A percentile compares a stretch with the other conserved stretches of the same genome.
phyloP scores from a whole-genome alignment of 2,329 filamentous ascomycete species.

The Tothia fuscella region DNA sequence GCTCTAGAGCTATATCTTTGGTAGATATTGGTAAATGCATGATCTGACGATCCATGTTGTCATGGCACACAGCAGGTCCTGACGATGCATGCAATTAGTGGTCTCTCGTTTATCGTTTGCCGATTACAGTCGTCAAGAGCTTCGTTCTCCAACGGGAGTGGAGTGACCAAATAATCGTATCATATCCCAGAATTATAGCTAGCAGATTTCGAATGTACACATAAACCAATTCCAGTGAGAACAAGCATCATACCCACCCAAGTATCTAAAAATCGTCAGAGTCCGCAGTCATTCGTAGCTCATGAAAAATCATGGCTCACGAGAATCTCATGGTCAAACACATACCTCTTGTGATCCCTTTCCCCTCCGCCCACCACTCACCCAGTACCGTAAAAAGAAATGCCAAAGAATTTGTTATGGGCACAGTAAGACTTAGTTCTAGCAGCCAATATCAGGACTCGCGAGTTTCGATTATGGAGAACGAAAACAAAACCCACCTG shows the following conservation, averaged over 20 bases:
- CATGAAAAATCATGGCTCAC: neutral
- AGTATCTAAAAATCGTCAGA: slow-evolving; percentile 46
- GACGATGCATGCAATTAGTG: too few relatives aligned
- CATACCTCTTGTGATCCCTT: slow-evolving; percentile 72
- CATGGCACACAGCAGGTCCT: too few relatives aligned
- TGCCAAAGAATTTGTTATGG: slow-evolving; percentile 85
- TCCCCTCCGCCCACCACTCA: slow-evolving; percentile 89
- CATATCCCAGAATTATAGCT: too few relatives aligned
- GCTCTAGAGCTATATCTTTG: too few relatives aligned
- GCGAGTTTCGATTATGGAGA: neutral
- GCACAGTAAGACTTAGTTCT: slow-evolving; percentile 89
- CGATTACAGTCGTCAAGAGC: too few relatives aligned
- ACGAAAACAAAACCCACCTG: slow-evolving; percentile 50
- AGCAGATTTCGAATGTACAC: slow-evolving; percentile 51
- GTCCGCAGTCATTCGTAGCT: neutral
- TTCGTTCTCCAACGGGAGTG: too few relatives aligned
- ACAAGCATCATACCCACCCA: slow-evolving; percentile 74
- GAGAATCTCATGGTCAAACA: too few relatives aligned
- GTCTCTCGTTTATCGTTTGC: too few relatives aligned
- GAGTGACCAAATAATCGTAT: too few relatives aligned
- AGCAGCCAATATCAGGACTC: slow-evolving; percentile 9
- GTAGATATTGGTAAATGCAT: too few relatives aligned
- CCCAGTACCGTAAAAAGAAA: slow-evolving; percentile 94
- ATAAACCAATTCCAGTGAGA: slow-evolving; percentile 67
- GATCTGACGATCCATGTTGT: too few relatives aligned